Evolutionary conservation across 2,329 filamentous ascomycete genomes (phyloP).

Genomic region (Colletotrichum falcatum): DNA sequence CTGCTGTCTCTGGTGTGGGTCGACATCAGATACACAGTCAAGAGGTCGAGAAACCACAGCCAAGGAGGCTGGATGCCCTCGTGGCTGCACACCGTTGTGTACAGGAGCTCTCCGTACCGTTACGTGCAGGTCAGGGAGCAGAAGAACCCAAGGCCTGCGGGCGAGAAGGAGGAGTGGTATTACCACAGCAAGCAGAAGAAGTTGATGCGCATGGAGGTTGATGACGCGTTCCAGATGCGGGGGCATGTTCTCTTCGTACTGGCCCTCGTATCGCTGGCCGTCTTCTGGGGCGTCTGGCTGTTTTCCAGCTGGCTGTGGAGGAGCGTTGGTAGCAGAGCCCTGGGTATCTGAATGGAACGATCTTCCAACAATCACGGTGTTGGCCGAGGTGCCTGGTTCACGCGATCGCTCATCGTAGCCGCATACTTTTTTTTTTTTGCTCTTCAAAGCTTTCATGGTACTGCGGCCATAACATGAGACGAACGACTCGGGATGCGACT

Average conservation of each 20-base stretch:
- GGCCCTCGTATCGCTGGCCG: conserved; percentile 50
- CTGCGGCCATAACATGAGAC: conserved; percentile 18
- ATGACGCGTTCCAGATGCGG: conserved; percentile 72
- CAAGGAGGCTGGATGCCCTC: conserved; percentile 47
- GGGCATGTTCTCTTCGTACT: conserved; percentile 65
- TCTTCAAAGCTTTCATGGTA: neutral
- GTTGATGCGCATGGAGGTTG: conserved; percentile 71
- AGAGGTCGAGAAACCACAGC: conserved; percentile 58
- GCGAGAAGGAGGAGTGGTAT: conserved; percentile 52
- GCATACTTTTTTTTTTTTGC: neutral
- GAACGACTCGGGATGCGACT: conserved; percentile 1
- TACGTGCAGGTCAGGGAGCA: conserved; percentile 46
- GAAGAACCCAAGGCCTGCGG: conserved; percentile 34
- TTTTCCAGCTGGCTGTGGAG: conserved; percentile 30
- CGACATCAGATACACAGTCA: conserved; percentile 66
- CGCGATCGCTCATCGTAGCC: too few relatives aligned
- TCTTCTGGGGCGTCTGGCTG: conserved; percentile 47
- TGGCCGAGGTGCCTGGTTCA: neutral
- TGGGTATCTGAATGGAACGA: neutral
- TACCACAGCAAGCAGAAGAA: conserved; percentile 70
- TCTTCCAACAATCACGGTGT: neutral
- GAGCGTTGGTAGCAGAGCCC: neutral
- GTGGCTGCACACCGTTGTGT: conserved; percentile 58
- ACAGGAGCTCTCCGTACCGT: conserved; percentile 54
- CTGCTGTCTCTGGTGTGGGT: conserved; percentile 73